A percentile compares a stretch with the other conserved stretches of the same genome.
Evolutionary conservation across 2,329 filamentous ascomycete species (phyloP).

Genomic region (Alternaria sp.): DNA sequence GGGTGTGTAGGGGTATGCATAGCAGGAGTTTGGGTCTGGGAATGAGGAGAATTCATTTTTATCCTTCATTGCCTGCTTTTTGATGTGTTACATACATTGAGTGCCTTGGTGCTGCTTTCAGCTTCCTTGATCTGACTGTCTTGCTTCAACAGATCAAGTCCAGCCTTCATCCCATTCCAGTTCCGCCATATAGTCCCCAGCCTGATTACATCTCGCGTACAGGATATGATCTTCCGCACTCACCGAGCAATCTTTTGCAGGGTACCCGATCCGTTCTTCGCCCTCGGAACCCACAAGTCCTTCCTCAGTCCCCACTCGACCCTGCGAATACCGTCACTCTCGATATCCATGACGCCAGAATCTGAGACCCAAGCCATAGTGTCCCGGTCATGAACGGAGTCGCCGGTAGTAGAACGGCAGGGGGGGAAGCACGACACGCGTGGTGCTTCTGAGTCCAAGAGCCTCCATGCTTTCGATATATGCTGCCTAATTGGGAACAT

Average conservation of each 20-base stretch:
- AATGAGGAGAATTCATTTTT: neutral
- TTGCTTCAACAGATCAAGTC: neutral
- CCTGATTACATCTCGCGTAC: neutral
- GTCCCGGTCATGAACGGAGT: no score
- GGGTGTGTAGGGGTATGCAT: constrained; percentile 57
- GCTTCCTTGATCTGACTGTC: neutral
- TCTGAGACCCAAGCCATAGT: neutral
- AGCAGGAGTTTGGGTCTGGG: neutral
- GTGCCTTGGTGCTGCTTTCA: neutral
- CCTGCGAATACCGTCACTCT: neutral
- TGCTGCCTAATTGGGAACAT: no score
- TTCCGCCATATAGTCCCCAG: neutral
- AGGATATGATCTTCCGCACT: neutral
- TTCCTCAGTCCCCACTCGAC: neutral
- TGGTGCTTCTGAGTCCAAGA: no score
- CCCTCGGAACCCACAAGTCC: neutral
- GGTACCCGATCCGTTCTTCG: neutral
- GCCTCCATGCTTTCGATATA: no score
- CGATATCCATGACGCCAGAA: neutral
- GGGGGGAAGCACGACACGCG: no score
- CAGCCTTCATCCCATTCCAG: neutral
- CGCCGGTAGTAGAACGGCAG: no score
- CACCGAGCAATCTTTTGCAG: neutral
- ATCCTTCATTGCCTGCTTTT: neutral
- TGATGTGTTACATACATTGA: neutral